Evolutionary conservation across 768 basidiomycete genomes (phyloP).

Genomic region (Nevesoporus exiguus): DNA sequence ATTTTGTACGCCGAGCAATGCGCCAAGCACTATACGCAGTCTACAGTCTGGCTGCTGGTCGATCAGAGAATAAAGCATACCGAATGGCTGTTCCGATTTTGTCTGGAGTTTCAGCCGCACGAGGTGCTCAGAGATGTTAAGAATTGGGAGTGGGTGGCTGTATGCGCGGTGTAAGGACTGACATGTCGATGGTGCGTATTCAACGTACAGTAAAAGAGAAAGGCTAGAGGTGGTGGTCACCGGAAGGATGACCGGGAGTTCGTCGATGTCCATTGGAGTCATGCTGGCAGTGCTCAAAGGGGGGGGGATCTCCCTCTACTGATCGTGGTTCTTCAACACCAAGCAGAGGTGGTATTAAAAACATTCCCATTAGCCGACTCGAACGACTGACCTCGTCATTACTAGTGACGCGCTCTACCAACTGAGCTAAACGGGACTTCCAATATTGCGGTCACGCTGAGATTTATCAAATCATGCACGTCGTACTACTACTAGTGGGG

Average conservation of each 20-base stretch:
- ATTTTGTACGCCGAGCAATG: constrained; percentile 88
- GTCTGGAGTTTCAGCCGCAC: constrained; percentile 80
- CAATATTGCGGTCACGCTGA: too few relatives aligned
- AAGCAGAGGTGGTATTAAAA: neutral
- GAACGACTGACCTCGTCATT: constrained; percentile 45
- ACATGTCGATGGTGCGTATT: neutral
- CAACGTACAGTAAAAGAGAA: constrained; percentile 66
- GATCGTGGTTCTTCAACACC: neutral
- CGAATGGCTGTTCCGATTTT: constrained; percentile 57
- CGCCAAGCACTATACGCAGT: constrained; percentile 73
- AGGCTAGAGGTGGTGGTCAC: constrained; percentile 70
- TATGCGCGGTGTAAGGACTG: constrained; percentile 18
- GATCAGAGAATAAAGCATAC: constrained; percentile 37
- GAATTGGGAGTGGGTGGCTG: constrained; percentile 93
- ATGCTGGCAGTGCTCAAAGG: constrained; percentile 25
- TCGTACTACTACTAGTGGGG: too few relatives aligned
- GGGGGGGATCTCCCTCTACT: neutral
- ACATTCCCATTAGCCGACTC: constrained; percentile 40
- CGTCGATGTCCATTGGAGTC: constrained; percentile 76
- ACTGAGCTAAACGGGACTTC: constrained; percentile 42
- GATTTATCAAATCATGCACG: too few relatives aligned
- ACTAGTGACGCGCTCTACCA: constrained; percentile 51
- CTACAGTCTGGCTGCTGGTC: neutral
- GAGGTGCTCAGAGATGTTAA: constrained; percentile 95
- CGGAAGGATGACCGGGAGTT: constrained; percentile 69